A percentile compares a stretch with the other conserved stretches of the same genome.
Conservation (phyloP, 768 basidiomycete genomes). For the Trametopsis cervina region DNA sequence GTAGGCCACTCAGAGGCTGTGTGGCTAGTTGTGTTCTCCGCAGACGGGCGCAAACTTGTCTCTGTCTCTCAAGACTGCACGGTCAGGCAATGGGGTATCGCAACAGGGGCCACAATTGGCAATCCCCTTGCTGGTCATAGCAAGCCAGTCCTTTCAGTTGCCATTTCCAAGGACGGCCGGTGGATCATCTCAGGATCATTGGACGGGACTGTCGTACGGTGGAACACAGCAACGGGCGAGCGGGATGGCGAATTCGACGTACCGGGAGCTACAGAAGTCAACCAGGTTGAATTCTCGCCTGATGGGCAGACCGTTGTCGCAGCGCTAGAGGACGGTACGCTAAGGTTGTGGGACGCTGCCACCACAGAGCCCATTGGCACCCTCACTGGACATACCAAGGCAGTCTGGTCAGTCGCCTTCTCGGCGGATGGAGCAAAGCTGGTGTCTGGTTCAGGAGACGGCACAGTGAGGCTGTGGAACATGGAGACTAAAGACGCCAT, state of each 20-base stretch:
- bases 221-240: slow-evolving; percentile 15
- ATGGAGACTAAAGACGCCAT: slow-evolving; percentile 6
- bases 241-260: slow-evolving; percentile 5
- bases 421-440: slow-evolving; percentile 3
- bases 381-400: not conserved
- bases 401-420: not conserved
- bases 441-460: slow-evolving; percentile 19
- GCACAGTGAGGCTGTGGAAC: slow-evolving; percentile 18
- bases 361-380: not conserved
- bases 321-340: not conserved
- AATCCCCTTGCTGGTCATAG: slow-evolving; percentile 15
- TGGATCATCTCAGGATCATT: not conserved
- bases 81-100: slow-evolving; percentile 20
- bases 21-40: slow-evolving; percentile 16
- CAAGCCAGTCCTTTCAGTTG: not conserved
- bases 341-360: no score
- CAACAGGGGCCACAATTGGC: not conserved
- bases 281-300: slow-evolving; percentile 16
- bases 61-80: slow-evolving; percentile 18
- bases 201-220: slow-evolving; percentile 20
- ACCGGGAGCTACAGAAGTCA: no score
- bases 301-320: no score
- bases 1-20: slow-evolving; percentile 10
- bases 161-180: not conserved
- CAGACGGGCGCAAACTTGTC: slow-evolving; percentile 16